Conservation (phyloP, 2,329 filamentous ascomycete genomes). For the Hypoxylon sp. region DNA sequence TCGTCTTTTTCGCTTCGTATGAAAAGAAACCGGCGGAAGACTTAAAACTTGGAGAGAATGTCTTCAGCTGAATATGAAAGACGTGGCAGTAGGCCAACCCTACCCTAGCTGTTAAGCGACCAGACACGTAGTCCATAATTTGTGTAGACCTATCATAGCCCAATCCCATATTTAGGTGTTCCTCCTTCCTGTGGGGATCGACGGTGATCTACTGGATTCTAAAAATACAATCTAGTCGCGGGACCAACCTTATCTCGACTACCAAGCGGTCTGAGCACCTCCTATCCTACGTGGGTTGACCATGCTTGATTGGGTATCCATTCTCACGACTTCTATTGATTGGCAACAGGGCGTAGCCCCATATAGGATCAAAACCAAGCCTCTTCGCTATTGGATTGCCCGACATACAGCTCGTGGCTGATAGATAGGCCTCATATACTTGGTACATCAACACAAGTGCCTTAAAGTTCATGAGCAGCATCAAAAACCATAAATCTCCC, state of each 20-base stretch:
- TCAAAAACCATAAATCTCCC: conserved; percentile 16
- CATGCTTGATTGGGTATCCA: conserved; percentile 7
- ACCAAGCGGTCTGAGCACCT: conserved; percentile 10
- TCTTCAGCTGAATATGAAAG: conserved; percentile 15
- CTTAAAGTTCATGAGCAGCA: not conserved
- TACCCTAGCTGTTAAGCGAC: not conserved
- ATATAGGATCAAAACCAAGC: conserved; percentile 7
- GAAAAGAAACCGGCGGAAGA: not conserved
- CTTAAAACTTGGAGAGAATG: not conserved
- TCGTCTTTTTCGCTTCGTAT: not conserved
- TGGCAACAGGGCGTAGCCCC: conserved; percentile 2
- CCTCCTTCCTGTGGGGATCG: conserved; percentile 7
- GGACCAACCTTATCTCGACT: conserved; percentile 27
- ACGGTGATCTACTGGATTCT: conserved; percentile 16
- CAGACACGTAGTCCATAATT: conserved; percentile 23
- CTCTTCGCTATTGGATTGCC: conserved; percentile 2
- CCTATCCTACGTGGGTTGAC: not conserved
- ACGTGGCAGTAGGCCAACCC: conserved; percentile 24
- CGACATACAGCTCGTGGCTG: conserved; percentile 4
- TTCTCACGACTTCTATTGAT: conserved; percentile 5
- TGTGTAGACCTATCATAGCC: conserved; percentile 13
- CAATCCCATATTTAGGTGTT: not conserved
- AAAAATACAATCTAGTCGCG: conserved; percentile 14
- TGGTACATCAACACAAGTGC: not conserved
- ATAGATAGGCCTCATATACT: conserved; percentile 8